phyloP scores from a whole-genome alignment of 2,329 filamentous ascomycete genomes.

The Exophiala phaeomuriformis region DNA sequence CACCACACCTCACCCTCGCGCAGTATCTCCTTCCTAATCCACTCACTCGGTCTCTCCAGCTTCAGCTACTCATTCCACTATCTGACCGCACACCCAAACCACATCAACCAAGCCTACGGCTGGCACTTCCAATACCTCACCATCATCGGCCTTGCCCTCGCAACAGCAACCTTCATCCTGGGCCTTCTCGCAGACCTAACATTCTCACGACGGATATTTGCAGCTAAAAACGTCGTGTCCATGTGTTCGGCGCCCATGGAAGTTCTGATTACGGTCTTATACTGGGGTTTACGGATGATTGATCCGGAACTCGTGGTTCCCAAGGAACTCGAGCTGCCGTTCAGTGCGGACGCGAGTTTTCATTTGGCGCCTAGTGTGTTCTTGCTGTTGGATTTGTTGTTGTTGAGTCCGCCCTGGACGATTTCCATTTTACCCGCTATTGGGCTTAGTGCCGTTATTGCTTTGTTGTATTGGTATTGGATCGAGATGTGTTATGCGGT shows the following conservation, averaged over 20 bases:
- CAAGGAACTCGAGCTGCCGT: constrained; percentile 22
- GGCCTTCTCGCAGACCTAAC: constrained; percentile 52
- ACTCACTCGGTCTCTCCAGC: constrained; percentile 37
- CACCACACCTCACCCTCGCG: constrained; percentile 38
- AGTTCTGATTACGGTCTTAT: constrained; percentile 53
- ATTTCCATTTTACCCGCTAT: constrained; percentile 48
- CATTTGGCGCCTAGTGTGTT: constrained; percentile 49
- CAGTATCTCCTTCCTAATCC: constrained; percentile 37
- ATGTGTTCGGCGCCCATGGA: constrained; percentile 54
- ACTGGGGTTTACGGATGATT: constrained; percentile 52
- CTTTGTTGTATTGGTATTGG: constrained; percentile 58
- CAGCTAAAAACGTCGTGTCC: constrained; percentile 51
- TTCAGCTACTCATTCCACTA: constrained; percentile 42
- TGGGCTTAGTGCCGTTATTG: constrained; percentile 43
- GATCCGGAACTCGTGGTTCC: constrained; percentile 27
- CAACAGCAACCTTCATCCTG: constrained; percentile 48
- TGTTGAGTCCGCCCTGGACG: constrained; percentile 56
- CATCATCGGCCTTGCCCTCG: constrained; percentile 52
- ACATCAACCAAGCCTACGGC: constrained; percentile 53
- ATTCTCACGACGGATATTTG: constrained; percentile 46
- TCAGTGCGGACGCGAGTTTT: constrained; percentile 38
- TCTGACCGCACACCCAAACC: constrained; percentile 38
- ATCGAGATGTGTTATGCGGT: constrained; percentile 52
- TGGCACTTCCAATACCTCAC: constrained; percentile 62
- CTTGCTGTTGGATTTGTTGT: constrained; percentile 48